Conservation (phyloP, 495 filamentous ascomycete genomes). For the Penicillium verhagenii region DNA sequence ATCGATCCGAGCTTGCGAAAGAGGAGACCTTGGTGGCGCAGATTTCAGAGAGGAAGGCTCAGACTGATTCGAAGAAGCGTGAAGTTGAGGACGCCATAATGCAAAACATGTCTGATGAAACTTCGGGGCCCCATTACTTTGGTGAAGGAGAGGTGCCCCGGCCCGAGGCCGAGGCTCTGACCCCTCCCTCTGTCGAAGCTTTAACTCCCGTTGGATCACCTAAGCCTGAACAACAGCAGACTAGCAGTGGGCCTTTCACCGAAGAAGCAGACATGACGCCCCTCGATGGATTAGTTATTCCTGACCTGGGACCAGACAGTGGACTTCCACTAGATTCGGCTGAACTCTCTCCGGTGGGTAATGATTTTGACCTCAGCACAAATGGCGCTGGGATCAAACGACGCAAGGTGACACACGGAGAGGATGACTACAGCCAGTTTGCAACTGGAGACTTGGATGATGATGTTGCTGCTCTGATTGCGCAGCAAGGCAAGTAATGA, state of each 20-base stretch:
- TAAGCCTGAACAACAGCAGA: conserved; percentile 26
- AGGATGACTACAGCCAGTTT: conserved; percentile 69
- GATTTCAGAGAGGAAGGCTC: conserved; percentile 57
- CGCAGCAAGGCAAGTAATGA: conserved; percentile 45
- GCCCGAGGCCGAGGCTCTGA: conserved; percentile 80
- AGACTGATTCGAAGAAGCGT: conserved; percentile 72
- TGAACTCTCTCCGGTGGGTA: conserved; percentile 41
- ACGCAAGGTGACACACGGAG: conserved; percentile 66
- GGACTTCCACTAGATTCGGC: conserved; percentile 47
- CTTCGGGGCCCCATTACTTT: conserved; percentile 39
- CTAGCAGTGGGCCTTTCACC: conserved; percentile 18
- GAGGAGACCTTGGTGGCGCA: conserved; percentile 65
- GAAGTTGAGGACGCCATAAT: conserved; percentile 90
- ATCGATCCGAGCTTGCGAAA: conserved; percentile 62
- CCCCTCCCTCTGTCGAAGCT: conserved; percentile 64
- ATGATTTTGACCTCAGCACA: conserved; percentile 33
- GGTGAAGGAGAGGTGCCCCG: conserved; percentile 49
- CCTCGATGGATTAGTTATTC: conserved; percentile 34
- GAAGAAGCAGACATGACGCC: conserved; percentile 25
- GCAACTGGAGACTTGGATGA: conserved; percentile 71
- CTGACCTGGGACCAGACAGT: conserved; percentile 34
- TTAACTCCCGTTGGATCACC: conserved; percentile 49
- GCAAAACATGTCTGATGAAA: conserved; percentile 59
- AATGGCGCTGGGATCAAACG: conserved; percentile 59
- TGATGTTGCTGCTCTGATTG: conserved; percentile 78